Conservation (phyloP, 176 grass and related monocot species). For the Phragmites australis region DNA sequence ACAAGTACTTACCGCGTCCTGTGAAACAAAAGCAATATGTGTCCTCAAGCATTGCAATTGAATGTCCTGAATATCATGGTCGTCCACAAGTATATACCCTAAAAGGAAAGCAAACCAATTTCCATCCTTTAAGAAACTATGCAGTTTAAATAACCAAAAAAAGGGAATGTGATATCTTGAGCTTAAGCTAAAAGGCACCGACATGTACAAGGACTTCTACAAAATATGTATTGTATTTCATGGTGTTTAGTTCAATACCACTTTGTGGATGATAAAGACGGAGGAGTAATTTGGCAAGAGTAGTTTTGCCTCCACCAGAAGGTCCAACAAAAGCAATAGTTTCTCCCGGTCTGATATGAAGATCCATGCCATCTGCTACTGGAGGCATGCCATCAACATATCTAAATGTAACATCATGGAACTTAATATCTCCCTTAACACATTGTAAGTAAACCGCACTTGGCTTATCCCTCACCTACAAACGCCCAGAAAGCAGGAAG, state of each 20-base stretch:
- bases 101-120: constrained; percentile 21
- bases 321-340: constrained; percentile 72
- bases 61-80: constrained; percentile 77
- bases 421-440: constrained; percentile 68
- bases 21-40: constrained; percentile 73
- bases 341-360: constrained; percentile 71
- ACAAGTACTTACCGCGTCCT: constrained; percentile 62
- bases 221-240: not conserved
- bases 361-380: constrained; percentile 52
- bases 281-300: constrained; percentile 79
- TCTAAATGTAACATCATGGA: constrained; percentile 70
- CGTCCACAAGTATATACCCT: constrained; percentile 74
- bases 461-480: constrained; percentile 64
- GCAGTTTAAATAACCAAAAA: constrained; percentile 8
- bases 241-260: constrained; percentile 49
- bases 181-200: not conserved
- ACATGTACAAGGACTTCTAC: not conserved
- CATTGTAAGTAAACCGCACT: constrained; percentile 50
- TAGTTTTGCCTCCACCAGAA: constrained; percentile 83
- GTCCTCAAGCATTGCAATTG: constrained; percentile 60
- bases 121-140: constrained; percentile 12
- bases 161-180: not conserved
- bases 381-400: constrained; percentile 54
- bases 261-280: constrained; percentile 75
- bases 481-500: constrained; percentile 4